Evolutionary conservation across 192 early-diverging fungal species (phyloP).

Genomic region (Coemansia sp.): DNA sequence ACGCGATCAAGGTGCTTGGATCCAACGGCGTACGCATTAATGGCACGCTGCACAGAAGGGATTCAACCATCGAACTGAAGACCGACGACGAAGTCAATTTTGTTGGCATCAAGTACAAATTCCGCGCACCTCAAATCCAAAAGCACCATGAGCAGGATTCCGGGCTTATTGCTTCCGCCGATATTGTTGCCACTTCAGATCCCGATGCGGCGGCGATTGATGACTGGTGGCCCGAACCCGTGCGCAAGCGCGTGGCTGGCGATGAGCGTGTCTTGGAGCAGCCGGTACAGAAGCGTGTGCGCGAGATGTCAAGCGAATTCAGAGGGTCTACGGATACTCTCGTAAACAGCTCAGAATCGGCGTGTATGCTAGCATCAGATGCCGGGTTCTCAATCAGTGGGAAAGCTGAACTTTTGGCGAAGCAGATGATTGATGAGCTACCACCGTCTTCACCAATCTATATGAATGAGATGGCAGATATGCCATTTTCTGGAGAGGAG

Average conservation of each 20-base stretch:
- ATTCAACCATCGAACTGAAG: slow-evolving; percentile 22
- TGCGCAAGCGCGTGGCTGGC: slow-evolving; percentile 27
- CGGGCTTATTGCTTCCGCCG: no score
- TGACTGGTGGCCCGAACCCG: slow-evolving; percentile 46
- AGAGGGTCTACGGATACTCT: slow-evolving; percentile 46
- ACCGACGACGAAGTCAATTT: slow-evolving; percentile 50
- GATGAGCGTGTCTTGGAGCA: neutral
- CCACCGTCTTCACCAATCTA: slow-evolving; percentile 49
- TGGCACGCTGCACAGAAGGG: slow-evolving; percentile 27
- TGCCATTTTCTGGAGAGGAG: slow-evolving; percentile 11
- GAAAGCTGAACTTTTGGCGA: slow-evolving; percentile 9
- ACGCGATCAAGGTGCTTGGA: slow-evolving; percentile 37
- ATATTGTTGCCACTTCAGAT: neutral
- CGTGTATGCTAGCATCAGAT: slow-evolving; percentile 7
- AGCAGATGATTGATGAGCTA: slow-evolving; percentile 38
- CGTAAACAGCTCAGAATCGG: slow-evolving; percentile 29
- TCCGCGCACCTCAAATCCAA: slow-evolving; percentile 22
- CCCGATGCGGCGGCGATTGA: slow-evolving; percentile 12
- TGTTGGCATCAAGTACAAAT: slow-evolving; percentile 52
- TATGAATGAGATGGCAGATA: slow-evolving; percentile 17
- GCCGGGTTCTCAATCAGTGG: neutral
- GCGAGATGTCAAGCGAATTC: slow-evolving; percentile 16
- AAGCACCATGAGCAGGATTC: neutral
- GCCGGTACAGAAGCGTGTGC: slow-evolving; percentile 21
- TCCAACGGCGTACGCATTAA: slow-evolving; percentile 55